These are phyloP conservation scores for Corylus avellana DNA, from an alignment of 306 rosid species.

Conservation along the genomic window DNA sequence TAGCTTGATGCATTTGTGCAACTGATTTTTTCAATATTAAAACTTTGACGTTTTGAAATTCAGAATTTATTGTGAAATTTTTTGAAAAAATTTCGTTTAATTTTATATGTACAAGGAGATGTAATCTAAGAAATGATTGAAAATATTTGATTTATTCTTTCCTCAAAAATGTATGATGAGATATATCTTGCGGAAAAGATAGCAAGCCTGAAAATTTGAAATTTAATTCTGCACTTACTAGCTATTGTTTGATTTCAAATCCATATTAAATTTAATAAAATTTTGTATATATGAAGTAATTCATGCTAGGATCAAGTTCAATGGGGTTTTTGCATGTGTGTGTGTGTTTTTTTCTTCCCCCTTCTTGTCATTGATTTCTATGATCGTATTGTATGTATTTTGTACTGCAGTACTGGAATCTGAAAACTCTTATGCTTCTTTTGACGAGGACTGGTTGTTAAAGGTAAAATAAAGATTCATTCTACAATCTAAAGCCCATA, in stretches of 20 bases:
- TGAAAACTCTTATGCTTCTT: not conserved
- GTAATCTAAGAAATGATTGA: not conserved
- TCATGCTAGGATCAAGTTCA: not conserved
- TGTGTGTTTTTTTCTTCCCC: not conserved
- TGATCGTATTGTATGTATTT: not conserved
- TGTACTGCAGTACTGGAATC: not conserved
- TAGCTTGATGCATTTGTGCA: not conserved
- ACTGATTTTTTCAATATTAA: not conserved
- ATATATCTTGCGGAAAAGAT: not conserved
- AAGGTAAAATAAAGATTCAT: not conserved
- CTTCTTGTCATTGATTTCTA: not conserved
- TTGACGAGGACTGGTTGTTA: constrained; percentile 8
- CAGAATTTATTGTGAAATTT: not conserved
- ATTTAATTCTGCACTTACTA: not conserved
- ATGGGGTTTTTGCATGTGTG: not conserved
- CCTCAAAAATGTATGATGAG: not conserved
- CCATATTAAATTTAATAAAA: not conserved
- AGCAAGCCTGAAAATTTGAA: not conserved
- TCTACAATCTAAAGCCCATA: not conserved
- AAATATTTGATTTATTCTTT: not conserved
- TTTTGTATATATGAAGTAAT: not conserved
- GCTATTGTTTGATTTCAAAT: not conserved
- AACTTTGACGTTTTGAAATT: not conserved
- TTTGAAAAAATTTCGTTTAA: not conserved
- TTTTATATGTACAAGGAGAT: not conserved